Evolutionary conservation across 768 basidiomycete species (phyloP), one percentile per base, ranked within the genome.

Genomic region (Russula griseocarnosa): DNA sequence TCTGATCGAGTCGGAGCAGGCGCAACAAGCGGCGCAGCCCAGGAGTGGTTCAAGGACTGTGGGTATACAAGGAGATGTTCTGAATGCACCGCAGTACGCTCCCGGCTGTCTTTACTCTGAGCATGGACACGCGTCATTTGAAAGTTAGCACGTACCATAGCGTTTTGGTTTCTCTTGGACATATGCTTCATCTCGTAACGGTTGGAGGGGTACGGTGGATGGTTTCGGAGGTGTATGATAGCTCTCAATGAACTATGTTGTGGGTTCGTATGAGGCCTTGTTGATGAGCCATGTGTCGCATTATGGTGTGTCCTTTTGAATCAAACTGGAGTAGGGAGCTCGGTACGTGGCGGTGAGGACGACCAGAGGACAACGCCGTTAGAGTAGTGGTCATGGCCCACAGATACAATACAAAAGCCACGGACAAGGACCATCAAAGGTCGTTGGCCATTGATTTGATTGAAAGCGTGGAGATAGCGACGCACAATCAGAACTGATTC

Each of bases 21-120:
- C 2, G 47, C 58, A 32, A 65, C 58, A 16, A 60, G 36, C 9
- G 63, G 63, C 3, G 63, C 53, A 14, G 38, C 11, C 64, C 64
- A 60, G 14, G 64, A 65, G 40, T 32, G 53, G 34, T 55, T 49
- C 10, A 5, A 24, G 16, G 61, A 24, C 9, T 44, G 54, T 8
- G 52, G 28, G 16, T n/a, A n/a, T 10, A 2, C 7, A n/a, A 18
- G 52, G 58, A 14, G 24, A 16, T 47, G 50, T 60, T 28, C 50
- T 55, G 55, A 65, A 65, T 50, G 54, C 40, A 32, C 58, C 38
- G 40, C n/a, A 60, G 24, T 51, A 56, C 38, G 40, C 24, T 24
- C 49, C 64, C 5, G 24, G 5, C 7, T 61, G 64, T 1, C 50
- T 24, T 26, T 24, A 40, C 34, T 26, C 34, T 65, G 30, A 65